These are phyloP conservation scores for Colletotrichum cuscutae DNA, from an alignment of 2,329 filamentous ascomycete species.

Conservation along the genomic window DNA sequence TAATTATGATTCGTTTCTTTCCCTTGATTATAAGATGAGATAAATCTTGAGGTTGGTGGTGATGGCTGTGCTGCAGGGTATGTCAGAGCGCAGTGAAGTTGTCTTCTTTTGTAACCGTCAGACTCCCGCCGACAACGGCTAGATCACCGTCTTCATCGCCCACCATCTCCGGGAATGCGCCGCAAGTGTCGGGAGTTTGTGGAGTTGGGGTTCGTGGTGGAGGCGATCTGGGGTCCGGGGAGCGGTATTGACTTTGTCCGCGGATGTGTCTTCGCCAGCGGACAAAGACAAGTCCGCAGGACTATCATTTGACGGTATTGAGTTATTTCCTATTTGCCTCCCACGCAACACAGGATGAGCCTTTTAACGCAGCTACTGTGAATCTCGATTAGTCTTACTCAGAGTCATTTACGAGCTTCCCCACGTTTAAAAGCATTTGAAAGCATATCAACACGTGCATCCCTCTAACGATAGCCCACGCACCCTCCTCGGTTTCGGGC, in stretches of 20 bases:
- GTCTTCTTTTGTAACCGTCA: constrained; percentile 24
- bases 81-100: constrained; percentile 1
- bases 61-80: background rate
- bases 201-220: constrained; percentile 14
- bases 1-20: background rate
- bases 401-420: background rate
- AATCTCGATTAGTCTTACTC: background rate
- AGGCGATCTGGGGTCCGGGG: constrained; percentile 28
- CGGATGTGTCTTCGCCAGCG: background rate
- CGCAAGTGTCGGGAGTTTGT: constrained; percentile 7
- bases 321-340: background rate
- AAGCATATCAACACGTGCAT: constrained; percentile 8
- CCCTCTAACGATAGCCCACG: background rate
- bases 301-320: background rate
- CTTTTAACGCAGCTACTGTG: background rate
- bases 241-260: constrained; percentile 12
- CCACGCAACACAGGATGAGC: background rate
- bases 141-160: constrained; percentile 10
- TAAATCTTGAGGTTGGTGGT: background rate
- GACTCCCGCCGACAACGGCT: constrained; percentile 20
- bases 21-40: background rate
- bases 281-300: constrained; percentile 9
- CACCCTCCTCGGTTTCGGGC: background rate
- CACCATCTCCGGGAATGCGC: constrained; percentile 12
- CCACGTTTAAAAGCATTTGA: background rate